Base-by-base conservation (phyloP, 805 yeast species). In the Saccharomycopsis vini region DNA sequence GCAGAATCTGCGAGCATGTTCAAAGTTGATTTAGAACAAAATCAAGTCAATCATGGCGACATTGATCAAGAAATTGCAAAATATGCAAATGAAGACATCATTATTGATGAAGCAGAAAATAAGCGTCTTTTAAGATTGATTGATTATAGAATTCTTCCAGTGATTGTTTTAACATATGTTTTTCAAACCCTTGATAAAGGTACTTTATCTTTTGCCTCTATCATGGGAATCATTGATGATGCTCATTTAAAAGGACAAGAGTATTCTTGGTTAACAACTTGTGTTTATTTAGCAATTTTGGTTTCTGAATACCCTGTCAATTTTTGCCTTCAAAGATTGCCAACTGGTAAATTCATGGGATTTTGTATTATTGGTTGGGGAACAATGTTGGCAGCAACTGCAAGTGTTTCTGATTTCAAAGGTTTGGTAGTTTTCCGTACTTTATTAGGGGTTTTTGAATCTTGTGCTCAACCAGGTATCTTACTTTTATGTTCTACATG, bases 351-450 rank as follows among this genome's bases (percentile, higher is more conserved):
- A 40, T 63, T 66, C 22, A 54, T 75, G 50, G 50, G 64, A 1
- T 53, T 51, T 2, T 56, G 71, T 42, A 56, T 67, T 13, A 50
- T 63, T 12, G 26, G 60, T 2, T 75, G 81, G 81, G 61, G 72
- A 0, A 32, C 67, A 4, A 59, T 71, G 29, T 63, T 71, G 5
- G 71, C 73, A 53, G 57, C 71, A 28, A 70, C 66, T 31, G 71
- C 73, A 55, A 62, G 71, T 0, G 73, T 72, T 19, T 50, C 44
- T 40, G 69, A 65, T 45, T 68, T 66, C 50, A 62, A 64, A 19
- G 79, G 78, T 31, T 63, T 75, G 3, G 59, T 65, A 42, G 71
- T 64, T 3, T 49, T 71, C 22, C 58, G 80, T 50, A 71, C 75
- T 54, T 68, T 72, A 51, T 57, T 75, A 21, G 81, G 81, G 15